phyloP scores from a whole-genome alignment of 2,329 filamentous ascomycete species.

The Neofusicoccum ribis region DNA sequence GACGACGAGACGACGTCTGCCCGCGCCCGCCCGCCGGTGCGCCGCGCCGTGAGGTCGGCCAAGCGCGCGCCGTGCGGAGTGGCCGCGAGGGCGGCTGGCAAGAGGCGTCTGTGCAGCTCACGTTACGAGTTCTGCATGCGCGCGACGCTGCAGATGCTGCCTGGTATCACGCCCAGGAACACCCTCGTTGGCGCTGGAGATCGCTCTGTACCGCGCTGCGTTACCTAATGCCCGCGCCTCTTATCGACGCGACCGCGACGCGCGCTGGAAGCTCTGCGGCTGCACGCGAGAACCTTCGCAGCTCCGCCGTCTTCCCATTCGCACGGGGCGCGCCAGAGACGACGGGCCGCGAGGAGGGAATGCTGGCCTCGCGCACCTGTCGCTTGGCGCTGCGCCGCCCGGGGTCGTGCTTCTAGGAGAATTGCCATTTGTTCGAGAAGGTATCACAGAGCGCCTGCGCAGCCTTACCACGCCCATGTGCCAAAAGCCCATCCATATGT shows the following conservation, averaged over 20 bases:
- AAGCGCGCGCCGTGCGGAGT: slow-evolving; percentile 7
- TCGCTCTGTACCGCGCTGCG: neutral
- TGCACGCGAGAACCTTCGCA: neutral
- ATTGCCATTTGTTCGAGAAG: slow-evolving; percentile 13
- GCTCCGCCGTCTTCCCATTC: slow-evolving; percentile 13
- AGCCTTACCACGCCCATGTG: slow-evolving; percentile 24
- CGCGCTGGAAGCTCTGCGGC: neutral
- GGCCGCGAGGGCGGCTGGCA: neutral
- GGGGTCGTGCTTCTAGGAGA: slow-evolving; percentile 13
- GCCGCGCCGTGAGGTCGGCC: neutral
- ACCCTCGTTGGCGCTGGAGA: slow-evolving; percentile 4
- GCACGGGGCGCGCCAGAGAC: neutral
- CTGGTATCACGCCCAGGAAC: slow-evolving; percentile 4
- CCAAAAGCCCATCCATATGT: neutral
- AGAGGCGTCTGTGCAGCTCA: slow-evolving; percentile 10
- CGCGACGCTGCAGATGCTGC: slow-evolving; percentile 11
- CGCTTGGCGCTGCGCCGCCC: slow-evolving; percentile 10
- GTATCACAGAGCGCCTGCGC: slow-evolving; percentile 17
- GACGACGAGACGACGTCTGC: neutral
- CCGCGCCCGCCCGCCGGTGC: neutral
- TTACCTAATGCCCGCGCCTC: slow-evolving; percentile 16
- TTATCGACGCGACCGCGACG: neutral
- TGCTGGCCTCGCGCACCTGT: neutral
- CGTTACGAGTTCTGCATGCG: slow-evolving; percentile 11
- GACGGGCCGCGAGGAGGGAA: neutral